Evolutionary conservation across 495 filamentous ascomycete species (phyloP), one percentile per base, ranked within the genome.

Genomic region (Lepraria neglecta): DNA sequence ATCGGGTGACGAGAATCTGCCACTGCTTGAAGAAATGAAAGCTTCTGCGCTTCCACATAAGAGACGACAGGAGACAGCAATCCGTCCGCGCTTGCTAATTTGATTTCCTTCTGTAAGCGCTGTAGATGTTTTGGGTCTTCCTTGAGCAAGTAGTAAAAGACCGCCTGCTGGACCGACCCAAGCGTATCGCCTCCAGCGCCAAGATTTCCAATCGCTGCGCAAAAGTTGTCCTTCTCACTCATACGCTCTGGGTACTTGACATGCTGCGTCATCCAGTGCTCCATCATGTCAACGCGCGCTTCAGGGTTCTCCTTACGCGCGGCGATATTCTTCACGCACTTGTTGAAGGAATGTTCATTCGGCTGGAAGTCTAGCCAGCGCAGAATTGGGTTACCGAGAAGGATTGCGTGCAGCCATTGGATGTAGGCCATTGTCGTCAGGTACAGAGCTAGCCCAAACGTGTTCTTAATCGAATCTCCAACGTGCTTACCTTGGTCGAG

Each of bases 141-240:
- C 27, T 59, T 31, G 3, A 73, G 50, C 11, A 75, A 30, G 38
- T 60, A 67, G 42, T 76, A 76, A n/a, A 75, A 62, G 2, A 80
- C 70, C 0, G 72, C 69, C 59, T 78, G 73, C 27, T 75, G 63
- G 1, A 72, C 70, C 0, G 73, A 67, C 30, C 70, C 70, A 5
- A 78, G 66, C 1, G 78, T 79, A 57, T 80, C 80, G 7, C 71
- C 72, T 0, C 78, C 78, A 2, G 77, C 77, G 14, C 73, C 76
- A 7, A 78, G 58, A 38, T 68, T 80, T 1, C 64, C 68, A 31
- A 74, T 74, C 6, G 74, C 74, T 4, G 70, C 69, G 67, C 65
- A 33, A 73, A 68, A 28, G 80, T 1, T 67, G 52, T 79, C 77
- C 14, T 65, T 60, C 60, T 76, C 72, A 5, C 65, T 57, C 69